Evolutionary conservation across 805 yeast species (phyloP), one percentile per base, ranked within the genome.

Genomic region (Schwanniomyces vanrijiae): DNA sequence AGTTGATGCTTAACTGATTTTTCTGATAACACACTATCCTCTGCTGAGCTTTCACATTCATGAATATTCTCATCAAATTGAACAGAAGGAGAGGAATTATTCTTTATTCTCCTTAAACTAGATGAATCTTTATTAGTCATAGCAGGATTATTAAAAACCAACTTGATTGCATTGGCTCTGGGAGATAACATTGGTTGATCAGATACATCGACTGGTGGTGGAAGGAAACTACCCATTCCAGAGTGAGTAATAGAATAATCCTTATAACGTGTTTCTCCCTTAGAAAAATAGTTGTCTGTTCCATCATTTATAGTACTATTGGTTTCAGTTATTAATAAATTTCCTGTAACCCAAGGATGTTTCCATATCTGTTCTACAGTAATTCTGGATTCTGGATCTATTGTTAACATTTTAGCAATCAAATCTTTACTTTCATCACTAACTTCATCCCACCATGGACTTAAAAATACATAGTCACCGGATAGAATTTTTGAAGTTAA

Each of bases 391-490:
- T 72, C 71, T 1, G 94, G 91, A 61, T 88, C 82, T 13, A 85
- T 86, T 22, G 84, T 83, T 52, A 88, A 70, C 63, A 88, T 73
- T 56, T 79, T 82, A 3, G 78, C 66, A 11, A 88, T 88, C 56
- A 88, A 76, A 55, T 78, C 77, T 59, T 86, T 88, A 22, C 90
- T 91, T 31, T 83, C 89, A 34, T 62, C 66, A 43, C 85, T 76
- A 29, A 88, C 84, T 61, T 88, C 95, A 65, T 87, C 94, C 89
- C 94, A 88, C 96, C 96, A 88, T 1, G 96, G 96, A 49, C 78
- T 69, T 44, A 88, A 69, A 61, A 86, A 88, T n/a, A 81, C 78
- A 64, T 78, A 88, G 47, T 86, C 84, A 29, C 94, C 95, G 40
- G 73, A 74, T 10, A 86, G 73, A 26, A 86, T 88, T 61, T 87